Evolutionary conservation across 306 rosid species (phyloP).

Genomic region (Prunus salicina): DNA sequence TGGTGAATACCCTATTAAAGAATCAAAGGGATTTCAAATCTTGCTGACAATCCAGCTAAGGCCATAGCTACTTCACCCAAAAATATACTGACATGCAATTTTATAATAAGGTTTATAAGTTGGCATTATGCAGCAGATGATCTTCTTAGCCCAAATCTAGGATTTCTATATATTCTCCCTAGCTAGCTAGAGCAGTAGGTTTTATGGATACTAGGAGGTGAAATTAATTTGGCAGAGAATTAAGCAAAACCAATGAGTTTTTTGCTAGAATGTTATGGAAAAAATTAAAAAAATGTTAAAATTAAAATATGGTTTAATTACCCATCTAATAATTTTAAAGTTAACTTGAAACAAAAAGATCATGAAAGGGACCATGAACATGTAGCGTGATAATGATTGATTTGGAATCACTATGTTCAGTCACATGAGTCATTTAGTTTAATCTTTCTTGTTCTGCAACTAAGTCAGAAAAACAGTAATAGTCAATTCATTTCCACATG

Average conservation of each 20-base stretch:
- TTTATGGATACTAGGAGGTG: background rate
- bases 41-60: conserved; percentile 54
- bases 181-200: background rate
- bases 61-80: conserved; percentile 12
- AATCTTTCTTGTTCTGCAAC: conserved; percentile 20
- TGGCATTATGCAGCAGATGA: conserved; percentile 16
- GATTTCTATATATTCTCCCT: conserved; percentile 24
- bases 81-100: background rate
- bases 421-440: conserved; percentile 40
- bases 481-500: conserved; percentile 45
- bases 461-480: conserved; percentile 22
- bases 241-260: conserved; percentile 9
- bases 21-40: conserved; percentile 17
- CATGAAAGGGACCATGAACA: conserved; percentile 16
- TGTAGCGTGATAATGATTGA: conserved; percentile 16
- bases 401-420: conserved; percentile 40
- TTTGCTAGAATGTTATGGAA: conserved; percentile 23
- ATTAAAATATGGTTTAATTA: background rate
- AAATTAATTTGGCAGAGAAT: background rate
- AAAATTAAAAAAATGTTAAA: background rate
- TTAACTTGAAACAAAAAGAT: background rate
- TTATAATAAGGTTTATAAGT: background rate
- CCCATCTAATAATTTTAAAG: background rate
- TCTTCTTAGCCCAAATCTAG: conserved; percentile 19
- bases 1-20: background rate